Evolutionary conservation across 2,329 filamentous ascomycete species (phyloP), one percentile per base, ranked within the genome.

Genomic region (Diaporthe citrichinensis): DNA sequence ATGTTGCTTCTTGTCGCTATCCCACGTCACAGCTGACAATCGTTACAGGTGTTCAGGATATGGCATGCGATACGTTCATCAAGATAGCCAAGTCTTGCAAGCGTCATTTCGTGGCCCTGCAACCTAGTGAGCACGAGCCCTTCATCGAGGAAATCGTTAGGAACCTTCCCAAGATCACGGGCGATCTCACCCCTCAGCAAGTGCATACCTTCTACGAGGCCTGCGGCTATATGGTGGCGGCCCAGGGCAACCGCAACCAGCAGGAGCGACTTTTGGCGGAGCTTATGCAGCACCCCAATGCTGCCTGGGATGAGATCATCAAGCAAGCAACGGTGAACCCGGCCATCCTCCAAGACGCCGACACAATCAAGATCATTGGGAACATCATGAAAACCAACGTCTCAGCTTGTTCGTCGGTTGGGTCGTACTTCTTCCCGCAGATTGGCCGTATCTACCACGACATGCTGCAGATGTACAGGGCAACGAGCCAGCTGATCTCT

Each of bases 301-400:
- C 92, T 51, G 97, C 97, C 28, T 99, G 97, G 97, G 96, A 98
- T 82, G 92, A 93, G 81, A 98, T 99, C 81, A 99, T 99, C 82
- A 91, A 92, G 79, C 91, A 94, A 82, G 97, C 97, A 34, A 97
- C 95, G 73, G 90, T 93, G 77, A 93, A 98, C 82, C 95, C 97
- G 0, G 90, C 92, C 31, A 95, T 97, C 79, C 89, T 99, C 17
- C 95, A 98, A 84, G 95, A 98, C 81, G 89, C 93, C 15, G 96
- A 99, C 80, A 98, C 96, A 0, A 98, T 99, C 87, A 99, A 99
- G 88, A 93, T 99, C 79, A 96, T 99, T 78, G 97, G 97, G 79
- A 99, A 99, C 86, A 98, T 99, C 83, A 99, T 99, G 97, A 99
- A 99, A 90, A 99, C 97, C 0, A 99, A 99, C 81, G 97, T 99